phyloP scores from a whole-genome alignment of 306 rosid genomes.

The Oemleria cerasiformis region DNA sequence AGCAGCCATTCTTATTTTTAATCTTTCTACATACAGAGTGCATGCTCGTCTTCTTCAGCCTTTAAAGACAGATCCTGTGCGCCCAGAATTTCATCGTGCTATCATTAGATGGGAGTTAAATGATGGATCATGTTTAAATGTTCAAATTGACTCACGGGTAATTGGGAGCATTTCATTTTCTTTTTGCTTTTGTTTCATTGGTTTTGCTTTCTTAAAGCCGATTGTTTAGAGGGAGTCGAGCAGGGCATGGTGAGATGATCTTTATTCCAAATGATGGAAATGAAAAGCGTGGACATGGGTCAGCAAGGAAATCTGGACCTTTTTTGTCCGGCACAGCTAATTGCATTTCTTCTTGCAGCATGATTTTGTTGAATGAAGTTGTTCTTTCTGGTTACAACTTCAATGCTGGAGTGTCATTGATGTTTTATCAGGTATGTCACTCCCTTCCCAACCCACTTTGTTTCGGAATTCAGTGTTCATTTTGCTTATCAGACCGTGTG shows the following conservation, averaged over 20 bases:
- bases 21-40: constrained; percentile 42
- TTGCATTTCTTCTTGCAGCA: too few relatives aligned
- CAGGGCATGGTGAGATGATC: too few relatives aligned
- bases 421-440: constrained; percentile 84
- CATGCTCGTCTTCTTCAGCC: constrained; percentile 65
- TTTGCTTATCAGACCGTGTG: too few relatives aligned
- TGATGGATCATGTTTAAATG: constrained; percentile 77
- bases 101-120: constrained; percentile 63
- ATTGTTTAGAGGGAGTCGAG: too few relatives aligned
- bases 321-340: too few relatives aligned
- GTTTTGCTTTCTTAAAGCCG: constrained; percentile 91
- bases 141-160: constrained; percentile 36
- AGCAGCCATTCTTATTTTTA: not conserved
- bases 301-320: too few relatives aligned
- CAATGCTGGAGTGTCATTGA: constrained; percentile 80
- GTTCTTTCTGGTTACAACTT: constrained; percentile 75
- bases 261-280: too few relatives aligned
- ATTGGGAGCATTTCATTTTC: constrained; percentile 68
- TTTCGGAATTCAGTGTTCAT: too few relatives aligned
- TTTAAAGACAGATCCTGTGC: constrained; percentile 60
- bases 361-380: constrained; percentile 74
- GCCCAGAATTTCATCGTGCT: constrained; percentile 80
- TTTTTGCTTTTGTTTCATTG: too few relatives aligned
- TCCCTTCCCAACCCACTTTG: too few relatives aligned
- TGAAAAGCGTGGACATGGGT: too few relatives aligned